Evolutionary conservation across 768 basidiomycete species (phyloP), one percentile per base, ranked within the genome.

Genomic region (Rhodotorula kratochvilovae): DNA sequence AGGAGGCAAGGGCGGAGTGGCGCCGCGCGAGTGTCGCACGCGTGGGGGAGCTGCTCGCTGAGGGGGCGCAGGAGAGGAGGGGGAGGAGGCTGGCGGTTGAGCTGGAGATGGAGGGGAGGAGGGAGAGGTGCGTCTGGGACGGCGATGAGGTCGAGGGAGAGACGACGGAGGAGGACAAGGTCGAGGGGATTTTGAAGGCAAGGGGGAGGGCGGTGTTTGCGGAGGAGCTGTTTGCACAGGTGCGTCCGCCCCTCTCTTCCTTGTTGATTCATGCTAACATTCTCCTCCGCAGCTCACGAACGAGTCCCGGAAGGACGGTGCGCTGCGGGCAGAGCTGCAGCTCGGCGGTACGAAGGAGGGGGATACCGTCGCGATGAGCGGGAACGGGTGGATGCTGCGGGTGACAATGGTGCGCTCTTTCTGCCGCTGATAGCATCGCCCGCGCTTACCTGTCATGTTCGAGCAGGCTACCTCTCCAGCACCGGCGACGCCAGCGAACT

Each of bases 161-260:
- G 2, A n/a, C 64, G 33, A 23, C 61, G 3, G 74, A n/a, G 19
- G 48, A 1, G 0, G 66, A 58, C 0, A 50, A 55, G 7, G 66
- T 69, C 6, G 70, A 71, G 33, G 31, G 15, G 25, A 36, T 61
- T 1, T 15, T 75, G 25, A n/a, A 31, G n/a, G 46, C 36, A 56
- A 48, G 74, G 35, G 61, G 57, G 2, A 31, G 66, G 29, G n/a
- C 64, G 3, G 74, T 70, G 3, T 71, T 75, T 29, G 65, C 67
- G 5, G 74, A 75, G 35, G 74, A 75, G 31, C 27, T 75, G 36
- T 75, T 75, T 36, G 64, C 69, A 5, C 61, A 56, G 48, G 73
- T 71, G n/a, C 59, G 73, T 27, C 23, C 19, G 36, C 16, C 1
- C 29, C 46, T 33, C 45, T 27, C 23, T 51, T 17, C 16, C 39